phyloP scores from a whole-genome alignment of 2,329 filamentous ascomycete genomes.

The Chrysoporthe puriensis region DNA sequence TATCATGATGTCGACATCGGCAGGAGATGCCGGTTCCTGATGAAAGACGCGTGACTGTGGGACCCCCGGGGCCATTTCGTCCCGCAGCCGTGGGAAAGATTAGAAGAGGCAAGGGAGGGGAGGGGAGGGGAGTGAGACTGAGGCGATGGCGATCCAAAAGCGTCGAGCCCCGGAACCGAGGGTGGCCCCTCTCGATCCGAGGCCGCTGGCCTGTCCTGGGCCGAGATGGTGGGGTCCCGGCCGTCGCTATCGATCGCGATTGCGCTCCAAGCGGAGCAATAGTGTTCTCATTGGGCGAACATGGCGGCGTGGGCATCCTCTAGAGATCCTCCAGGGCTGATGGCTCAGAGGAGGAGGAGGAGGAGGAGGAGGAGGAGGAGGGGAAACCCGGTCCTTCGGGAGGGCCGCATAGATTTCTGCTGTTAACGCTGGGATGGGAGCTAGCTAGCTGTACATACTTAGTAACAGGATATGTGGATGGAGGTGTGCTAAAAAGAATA shows the following conservation, averaged over 20 bases:
- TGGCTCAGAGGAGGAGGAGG: not conserved
- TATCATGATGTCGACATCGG: not conserved
- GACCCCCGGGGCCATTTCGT: not conserved
- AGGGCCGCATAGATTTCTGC: not conserved
- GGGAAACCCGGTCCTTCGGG: not conserved
- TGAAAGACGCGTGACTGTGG: not conserved
- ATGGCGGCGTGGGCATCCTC: not conserved
- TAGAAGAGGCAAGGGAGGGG: not conserved
- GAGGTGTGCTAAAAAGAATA: not conserved
- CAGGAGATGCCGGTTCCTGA: not conserved
- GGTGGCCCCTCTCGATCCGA: too few relatives aligned
- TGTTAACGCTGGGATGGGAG: not conserved
- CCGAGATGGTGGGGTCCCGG: too few relatives aligned
- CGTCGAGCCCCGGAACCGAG: too few relatives aligned
- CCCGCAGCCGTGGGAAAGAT: too few relatives aligned
- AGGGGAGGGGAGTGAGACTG: not conserved
- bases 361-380: not conserved
- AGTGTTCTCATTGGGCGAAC: not conserved
- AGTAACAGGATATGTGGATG: too few relatives aligned
- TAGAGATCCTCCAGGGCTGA: slow-evolving; percentile 2
- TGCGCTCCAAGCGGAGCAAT: not conserved
- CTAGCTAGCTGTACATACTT: too few relatives aligned
- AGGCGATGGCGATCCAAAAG: too few relatives aligned
- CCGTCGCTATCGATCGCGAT: too few relatives aligned
- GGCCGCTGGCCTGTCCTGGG: too few relatives aligned